phyloP scores from a whole-genome alignment of 2,329 filamentous ascomycete species.

The Fusarium multiceps region DNA sequence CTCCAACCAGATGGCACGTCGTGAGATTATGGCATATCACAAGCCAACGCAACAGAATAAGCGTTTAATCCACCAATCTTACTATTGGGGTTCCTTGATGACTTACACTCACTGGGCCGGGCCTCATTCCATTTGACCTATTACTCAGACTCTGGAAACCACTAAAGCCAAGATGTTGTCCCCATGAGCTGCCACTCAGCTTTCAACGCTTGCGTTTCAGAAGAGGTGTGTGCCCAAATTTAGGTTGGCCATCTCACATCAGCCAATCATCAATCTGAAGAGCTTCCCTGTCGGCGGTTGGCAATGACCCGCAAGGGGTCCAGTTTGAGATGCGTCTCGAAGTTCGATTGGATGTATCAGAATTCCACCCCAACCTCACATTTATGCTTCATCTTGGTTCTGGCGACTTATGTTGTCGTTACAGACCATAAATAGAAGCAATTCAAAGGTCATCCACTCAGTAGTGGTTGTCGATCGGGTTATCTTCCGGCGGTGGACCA shows the following conservation, averaged over 20 bases:
- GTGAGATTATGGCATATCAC: constrained; percentile 6
- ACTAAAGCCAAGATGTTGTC: constrained; percentile 18
- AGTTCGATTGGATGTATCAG: constrained; percentile 38
- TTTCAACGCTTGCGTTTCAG: constrained; percentile 47
- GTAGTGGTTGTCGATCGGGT: constrained; percentile 34
- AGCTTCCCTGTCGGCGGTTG: constrained; percentile 46
- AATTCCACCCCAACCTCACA: constrained; percentile 35
- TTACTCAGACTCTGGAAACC: background rate
- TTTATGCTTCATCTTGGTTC: constrained; percentile 40
- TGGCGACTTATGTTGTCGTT: constrained; percentile 20
- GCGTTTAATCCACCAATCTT: constrained; percentile 47
- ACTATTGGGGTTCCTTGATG: constrained; percentile 12
- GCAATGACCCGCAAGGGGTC: constrained; percentile 31
- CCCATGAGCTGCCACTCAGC: constrained; percentile 40
- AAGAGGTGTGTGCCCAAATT: constrained; percentile 47
- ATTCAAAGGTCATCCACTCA: constrained; percentile 16
- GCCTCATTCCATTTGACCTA: constrained; percentile 29
- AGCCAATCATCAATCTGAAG: constrained; percentile 51
- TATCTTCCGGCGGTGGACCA: constrained; percentile 32
- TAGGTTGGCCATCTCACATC: constrained; percentile 48
- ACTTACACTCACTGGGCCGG: constrained; percentile 29
- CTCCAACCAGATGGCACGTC: background rate
- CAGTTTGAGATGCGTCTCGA: constrained; percentile 46
- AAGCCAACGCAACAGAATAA: constrained; percentile 10
- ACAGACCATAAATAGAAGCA: constrained; percentile 41